Conservation (phyloP, 371 early-diverging fungal species). For the Mucor circinelloides region DNA sequence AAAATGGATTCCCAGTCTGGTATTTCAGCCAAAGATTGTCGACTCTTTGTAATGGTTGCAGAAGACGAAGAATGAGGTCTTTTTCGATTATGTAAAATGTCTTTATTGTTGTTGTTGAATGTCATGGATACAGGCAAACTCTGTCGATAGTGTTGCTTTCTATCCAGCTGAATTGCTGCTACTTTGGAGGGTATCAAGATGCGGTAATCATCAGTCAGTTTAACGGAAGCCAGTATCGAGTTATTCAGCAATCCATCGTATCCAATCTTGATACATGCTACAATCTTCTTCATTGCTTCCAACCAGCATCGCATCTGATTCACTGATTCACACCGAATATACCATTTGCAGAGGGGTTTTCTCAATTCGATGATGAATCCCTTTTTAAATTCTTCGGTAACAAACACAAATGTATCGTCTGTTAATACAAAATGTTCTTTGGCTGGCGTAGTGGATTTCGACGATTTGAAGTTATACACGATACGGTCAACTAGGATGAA, state of each 20-base stretch:
- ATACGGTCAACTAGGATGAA: conserved; percentile 34
- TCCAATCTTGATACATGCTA: conserved; percentile 41
- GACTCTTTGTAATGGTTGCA: conserved; percentile 6
- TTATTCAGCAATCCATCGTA: conserved; percentile 26
- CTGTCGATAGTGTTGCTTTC: conserved; percentile 4
- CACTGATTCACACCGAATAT: conserved; percentile 42
- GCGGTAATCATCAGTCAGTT: conserved; percentile 38
- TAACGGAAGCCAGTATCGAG: conserved; percentile 20
- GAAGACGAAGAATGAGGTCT: not conserved
- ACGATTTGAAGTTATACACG: conserved; percentile 40
- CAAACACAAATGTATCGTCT: conserved; percentile 47
- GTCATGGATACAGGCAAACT: conserved; percentile 10
- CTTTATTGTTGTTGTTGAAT: conserved; percentile 27
- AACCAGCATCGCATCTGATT: conserved; percentile 42
- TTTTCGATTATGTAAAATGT: conserved; percentile 40
- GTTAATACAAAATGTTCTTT: conserved; percentile 47
- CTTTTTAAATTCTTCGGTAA: conserved; percentile 49
- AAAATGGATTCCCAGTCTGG: conserved; percentile 42
- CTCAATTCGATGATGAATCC: conserved; percentile 44
- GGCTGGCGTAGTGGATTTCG: conserved; percentile 35
- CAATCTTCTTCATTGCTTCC: conserved; percentile 45
- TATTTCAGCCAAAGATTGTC: conserved; percentile 39
- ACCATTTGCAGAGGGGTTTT: conserved; percentile 45
- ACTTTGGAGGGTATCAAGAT: conserved; percentile 20
- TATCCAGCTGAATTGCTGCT: not conserved